These are phyloP conservation scores for Phaeosphaeriaceae sp. DNA, from an alignment of 2,329 filamentous ascomycete species.

Conservation along the genomic window DNA sequence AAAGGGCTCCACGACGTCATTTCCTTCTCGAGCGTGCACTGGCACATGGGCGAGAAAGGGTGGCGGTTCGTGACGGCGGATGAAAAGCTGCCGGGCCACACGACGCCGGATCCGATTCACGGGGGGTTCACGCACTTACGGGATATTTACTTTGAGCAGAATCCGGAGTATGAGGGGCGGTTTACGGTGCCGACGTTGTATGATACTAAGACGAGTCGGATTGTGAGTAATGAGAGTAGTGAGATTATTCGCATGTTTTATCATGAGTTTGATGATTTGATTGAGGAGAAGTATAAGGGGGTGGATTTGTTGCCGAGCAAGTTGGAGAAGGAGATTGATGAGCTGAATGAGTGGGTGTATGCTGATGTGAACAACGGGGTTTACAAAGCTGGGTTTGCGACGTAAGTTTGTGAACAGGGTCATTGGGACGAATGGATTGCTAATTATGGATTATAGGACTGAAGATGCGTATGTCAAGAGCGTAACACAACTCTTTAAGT, in stretches of 20 bases:
- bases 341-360: constrained; percentile 60
- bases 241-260: constrained; percentile 94
- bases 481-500: constrained; percentile 55
- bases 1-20: constrained; percentile 92
- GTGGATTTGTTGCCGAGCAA: constrained; percentile 55
- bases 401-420: constrained; percentile 34
- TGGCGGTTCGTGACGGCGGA: constrained; percentile 81
- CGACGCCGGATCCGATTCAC: constrained; percentile 68
- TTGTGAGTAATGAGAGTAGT: constrained; percentile 90
- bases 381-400: constrained; percentile 61
- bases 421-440: not conserved
- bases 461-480: constrained; percentile 58
- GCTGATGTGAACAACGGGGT: constrained; percentile 61
- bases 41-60: constrained; percentile 79
- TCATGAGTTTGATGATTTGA: constrained; percentile 72
- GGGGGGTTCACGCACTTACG: constrained; percentile 73
- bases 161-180: constrained; percentile 74
- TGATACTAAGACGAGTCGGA: constrained; percentile 75
- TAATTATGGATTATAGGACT: constrained; percentile 32
- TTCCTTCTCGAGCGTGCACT: constrained; percentile 82
- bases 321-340: constrained; percentile 54
- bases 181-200: constrained; percentile 90
- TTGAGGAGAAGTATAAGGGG: constrained; percentile 53
- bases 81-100: constrained; percentile 63
- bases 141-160: constrained; percentile 78